Conservation (phyloP, 1,139 yeast species). For the Lodderomyces orthopsilosis region DNA sequence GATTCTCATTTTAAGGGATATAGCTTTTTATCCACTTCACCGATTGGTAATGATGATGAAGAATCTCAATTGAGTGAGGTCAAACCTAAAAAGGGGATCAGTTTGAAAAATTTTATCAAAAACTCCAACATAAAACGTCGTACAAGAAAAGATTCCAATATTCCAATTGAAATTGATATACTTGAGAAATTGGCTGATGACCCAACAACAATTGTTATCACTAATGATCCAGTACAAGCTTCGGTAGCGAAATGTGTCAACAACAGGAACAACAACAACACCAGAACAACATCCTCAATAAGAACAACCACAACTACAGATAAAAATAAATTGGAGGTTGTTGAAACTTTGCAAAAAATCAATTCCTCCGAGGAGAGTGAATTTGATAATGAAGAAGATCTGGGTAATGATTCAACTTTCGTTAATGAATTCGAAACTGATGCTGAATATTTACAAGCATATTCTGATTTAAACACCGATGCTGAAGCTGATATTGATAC, state of each 20-base stretch:
- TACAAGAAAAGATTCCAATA: constrained; percentile 55
- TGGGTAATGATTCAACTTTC: constrained; percentile 1
- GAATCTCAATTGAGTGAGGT: constrained; percentile 2
- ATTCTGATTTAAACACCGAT: constrained; percentile 2
- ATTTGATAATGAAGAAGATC: neutral
- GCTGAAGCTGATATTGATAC: constrained; percentile 2
- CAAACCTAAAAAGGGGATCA: constrained; percentile 6
- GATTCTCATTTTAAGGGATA: neutral
- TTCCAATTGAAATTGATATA: constrained; percentile 23
- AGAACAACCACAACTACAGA: neutral
- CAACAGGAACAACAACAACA: constrained; percentile 5
- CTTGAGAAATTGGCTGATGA: constrained; percentile 12
- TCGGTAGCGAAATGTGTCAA: neutral
- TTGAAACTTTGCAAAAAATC: neutral
- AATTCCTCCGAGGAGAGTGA: constrained; percentile 2
- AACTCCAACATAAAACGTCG: constrained; percentile 29
- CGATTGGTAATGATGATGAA: constrained; percentile 3
- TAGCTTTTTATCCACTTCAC: neutral
- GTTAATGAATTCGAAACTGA: constrained; percentile 1
- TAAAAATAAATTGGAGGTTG: neutral
- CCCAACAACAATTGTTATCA: constrained; percentile 2
- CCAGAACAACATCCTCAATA: neutral
- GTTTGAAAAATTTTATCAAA: constrained; percentile 12
- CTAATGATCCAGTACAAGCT: neutral
- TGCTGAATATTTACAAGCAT: constrained; percentile 1